Evolutionary conservation across 768 basidiomycete species (phyloP), one percentile per base, ranked within the genome.

Genomic region (Cystobasidium tubakii): DNA sequence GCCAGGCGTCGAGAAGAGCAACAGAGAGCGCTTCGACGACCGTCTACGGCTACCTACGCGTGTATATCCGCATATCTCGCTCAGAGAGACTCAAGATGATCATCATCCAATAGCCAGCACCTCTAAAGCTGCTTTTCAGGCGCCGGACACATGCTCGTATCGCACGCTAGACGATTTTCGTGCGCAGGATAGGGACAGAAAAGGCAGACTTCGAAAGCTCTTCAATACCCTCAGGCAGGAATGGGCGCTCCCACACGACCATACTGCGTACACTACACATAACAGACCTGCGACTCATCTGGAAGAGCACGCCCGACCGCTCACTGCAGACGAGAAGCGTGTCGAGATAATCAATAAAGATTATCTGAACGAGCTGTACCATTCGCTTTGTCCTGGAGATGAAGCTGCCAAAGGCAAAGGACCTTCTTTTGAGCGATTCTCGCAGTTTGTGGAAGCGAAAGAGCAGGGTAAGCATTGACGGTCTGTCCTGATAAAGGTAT

Each of bases 371-470:
- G 69, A 71, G 69, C 69, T 71, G 1, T 71, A 71, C 39, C 33
- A 62, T 15, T 39, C 53, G 1, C 44, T 36, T 1, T 71, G 74
- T 62, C 23, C 31, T 19, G 72, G 66, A 21, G 73, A 75, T 12
- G 74, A 65, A 27, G 39, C 74, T 33, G 29, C 13, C 17, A 75
- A 33, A 29, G 71, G 62, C 29, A 34, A 50, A 55, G 70, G 17
- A 29, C 72, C 64, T 6, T 54, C 60, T 42, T 92, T 89, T 89
- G 84, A 84, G 67, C 86, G 87, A 75, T 91, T 92, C 81, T 85
- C 85, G 80, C 82, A 85, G 74, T 93, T 91, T 79, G 89, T 88
- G 55, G 86, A 88, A 75, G 85, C 84, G 71, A 92, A 93, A 82
- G 91, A 92, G 85, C 85, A 83, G 67, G 91, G 91, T 88, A 79